Evolutionary conservation across 2,329 filamentous ascomycete genomes (phyloP).

Genomic region (Neonectria neomacrospora): DNA sequence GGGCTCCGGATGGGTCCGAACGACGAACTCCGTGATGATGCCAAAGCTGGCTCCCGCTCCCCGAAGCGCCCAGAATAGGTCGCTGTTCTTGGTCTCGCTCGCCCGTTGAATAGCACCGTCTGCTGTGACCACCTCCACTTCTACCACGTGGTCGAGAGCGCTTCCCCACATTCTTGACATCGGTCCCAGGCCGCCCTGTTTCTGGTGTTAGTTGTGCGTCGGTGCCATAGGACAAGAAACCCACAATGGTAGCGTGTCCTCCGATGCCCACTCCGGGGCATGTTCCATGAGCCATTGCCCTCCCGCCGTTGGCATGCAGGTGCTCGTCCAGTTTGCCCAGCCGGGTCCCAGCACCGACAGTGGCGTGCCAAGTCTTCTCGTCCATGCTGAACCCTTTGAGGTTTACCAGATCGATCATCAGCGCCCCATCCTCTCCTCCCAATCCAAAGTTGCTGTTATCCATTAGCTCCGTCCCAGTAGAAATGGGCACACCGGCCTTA

Average conservation of each 20-base stretch:
- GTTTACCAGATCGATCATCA: slow-evolving; percentile 66
- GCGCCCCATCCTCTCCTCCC: slow-evolving; percentile 61
- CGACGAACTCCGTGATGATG: slow-evolving; percentile 66
- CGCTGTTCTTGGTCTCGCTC: slow-evolving; percentile 58
- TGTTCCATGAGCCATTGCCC: slow-evolving; percentile 69
- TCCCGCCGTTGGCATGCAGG: slow-evolving; percentile 61
- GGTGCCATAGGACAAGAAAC: slow-evolving; percentile 30
- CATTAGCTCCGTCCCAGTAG: not conserved
- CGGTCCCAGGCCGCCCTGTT: slow-evolving; percentile 67
- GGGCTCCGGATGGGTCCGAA: slow-evolving; percentile 67
- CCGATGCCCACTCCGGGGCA: slow-evolving; percentile 69
- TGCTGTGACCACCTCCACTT: slow-evolving; percentile 62
- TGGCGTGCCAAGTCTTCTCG: slow-evolving; percentile 62
- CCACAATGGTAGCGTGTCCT: slow-evolving; percentile 67
- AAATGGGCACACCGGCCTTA: slow-evolving; percentile 41
- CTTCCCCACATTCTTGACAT: slow-evolving; percentile 69
- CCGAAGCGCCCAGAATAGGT: slow-evolving; percentile 67
- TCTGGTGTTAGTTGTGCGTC: not conserved
- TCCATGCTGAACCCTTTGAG: slow-evolving; percentile 66
- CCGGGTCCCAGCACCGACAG: slow-evolving; percentile 63
- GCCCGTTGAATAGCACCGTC: slow-evolving; percentile 63
- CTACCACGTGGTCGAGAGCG: slow-evolving; percentile 63
- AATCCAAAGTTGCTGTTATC: slow-evolving; percentile 54
- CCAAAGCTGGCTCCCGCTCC: slow-evolving; percentile 68
- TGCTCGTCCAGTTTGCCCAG: slow-evolving; percentile 63